Conservation (phyloP, 148 eudicot species). For the Fagopyrum esculentum region DNA sequence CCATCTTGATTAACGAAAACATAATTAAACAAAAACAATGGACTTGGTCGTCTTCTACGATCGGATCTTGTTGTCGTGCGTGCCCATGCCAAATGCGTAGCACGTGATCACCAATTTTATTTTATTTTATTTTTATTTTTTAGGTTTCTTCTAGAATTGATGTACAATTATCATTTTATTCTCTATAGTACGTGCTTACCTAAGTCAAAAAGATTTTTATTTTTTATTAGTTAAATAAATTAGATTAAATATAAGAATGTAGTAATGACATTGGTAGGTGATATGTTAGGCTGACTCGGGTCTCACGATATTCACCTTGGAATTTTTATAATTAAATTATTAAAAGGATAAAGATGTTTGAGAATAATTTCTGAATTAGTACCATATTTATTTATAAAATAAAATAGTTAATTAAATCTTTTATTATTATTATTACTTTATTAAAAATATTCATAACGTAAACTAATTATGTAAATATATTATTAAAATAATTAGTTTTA, state of each 20-base stretch:
- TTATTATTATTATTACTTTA: too few species aligned
- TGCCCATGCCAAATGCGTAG: background rate
- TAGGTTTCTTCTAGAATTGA: background rate
- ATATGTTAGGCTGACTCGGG: conserved; percentile 30
- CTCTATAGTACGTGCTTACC: background rate
- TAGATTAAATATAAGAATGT: background rate
- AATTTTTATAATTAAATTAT: background rate
- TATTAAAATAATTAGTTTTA: too few species aligned
- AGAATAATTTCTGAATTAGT: background rate
- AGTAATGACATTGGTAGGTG: conserved; percentile 16
- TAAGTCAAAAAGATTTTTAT: conserved; percentile 18
- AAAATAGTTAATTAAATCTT: too few species aligned
- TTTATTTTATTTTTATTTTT: too few species aligned
- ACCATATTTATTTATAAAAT: background rate
- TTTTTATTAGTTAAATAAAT: background rate
- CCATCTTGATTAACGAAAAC: background rate
- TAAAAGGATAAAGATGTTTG: background rate
- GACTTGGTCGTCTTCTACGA: background rate
- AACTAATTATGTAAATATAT: too few species aligned
- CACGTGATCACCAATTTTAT: background rate
- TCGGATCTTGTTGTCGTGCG: background rate
- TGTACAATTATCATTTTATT: background rate
- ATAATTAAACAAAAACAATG: background rate
- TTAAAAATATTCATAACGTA: too few species aligned
- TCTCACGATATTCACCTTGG: conserved; percentile 15